Conservation (phyloP, 163 green algal genomes). For the Scenedesmus sp. region DNA sequence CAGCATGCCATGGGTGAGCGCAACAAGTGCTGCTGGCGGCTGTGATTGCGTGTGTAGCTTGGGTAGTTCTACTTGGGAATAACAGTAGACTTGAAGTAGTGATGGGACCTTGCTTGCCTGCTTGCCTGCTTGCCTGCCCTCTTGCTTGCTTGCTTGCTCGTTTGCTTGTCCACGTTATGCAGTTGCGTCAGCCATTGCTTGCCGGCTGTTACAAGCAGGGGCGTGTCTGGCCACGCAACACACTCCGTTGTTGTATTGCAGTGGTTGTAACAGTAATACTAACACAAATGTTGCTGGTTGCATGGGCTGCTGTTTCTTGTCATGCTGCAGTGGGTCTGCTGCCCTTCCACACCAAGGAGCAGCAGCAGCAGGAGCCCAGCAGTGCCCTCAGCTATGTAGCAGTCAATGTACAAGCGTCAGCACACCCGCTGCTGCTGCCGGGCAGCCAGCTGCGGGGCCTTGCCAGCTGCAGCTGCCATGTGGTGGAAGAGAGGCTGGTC, state of each 20-base stretch:
- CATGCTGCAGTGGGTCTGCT: conserved; percentile 81
- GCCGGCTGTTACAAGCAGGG: background rate
- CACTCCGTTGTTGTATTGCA: background rate
- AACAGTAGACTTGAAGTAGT: background rate
- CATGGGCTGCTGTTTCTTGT: background rate
- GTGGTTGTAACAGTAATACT: no score
- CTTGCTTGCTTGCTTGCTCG: no score
- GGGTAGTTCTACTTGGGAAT: background rate
- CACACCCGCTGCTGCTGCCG: conserved; percentile 78
- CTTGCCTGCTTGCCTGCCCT: no score
- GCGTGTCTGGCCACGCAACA: no score
- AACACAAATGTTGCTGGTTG: background rate
- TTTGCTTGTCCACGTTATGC: no score
- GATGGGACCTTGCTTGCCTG: background rate
- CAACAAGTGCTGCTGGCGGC: background rate
- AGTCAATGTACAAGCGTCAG: conserved; percentile 72
- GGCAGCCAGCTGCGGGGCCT: conserved; percentile 73
- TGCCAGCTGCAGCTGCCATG: conserved; percentile 82
- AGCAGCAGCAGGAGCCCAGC: background rate
- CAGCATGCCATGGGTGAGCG: conserved; percentile 48
- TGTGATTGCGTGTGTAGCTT: background rate
- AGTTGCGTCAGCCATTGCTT: background rate
- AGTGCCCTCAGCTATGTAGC: conserved; percentile 76
- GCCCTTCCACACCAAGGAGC: conserved; percentile 85
- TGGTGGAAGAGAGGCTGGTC: conserved; percentile 73